Evolutionary conservation across 139 green algal genomes (phyloP), one percentile per base, ranked within the genome.

Genomic region (Marvania coccoides): DNA sequence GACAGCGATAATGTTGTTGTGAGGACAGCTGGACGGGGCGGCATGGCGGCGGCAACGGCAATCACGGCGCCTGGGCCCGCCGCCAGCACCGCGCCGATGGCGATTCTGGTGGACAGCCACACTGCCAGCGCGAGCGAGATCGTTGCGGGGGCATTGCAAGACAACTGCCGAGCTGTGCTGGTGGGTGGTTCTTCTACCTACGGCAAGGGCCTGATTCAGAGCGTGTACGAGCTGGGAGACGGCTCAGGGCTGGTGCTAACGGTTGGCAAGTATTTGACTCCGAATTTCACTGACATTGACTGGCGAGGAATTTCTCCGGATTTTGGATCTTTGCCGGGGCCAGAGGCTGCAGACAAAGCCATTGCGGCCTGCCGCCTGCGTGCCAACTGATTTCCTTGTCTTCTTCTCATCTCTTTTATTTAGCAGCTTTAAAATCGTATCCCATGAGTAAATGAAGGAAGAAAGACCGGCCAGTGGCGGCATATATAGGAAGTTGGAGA

Each of bases 201-300:
- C 65, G 93, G 93, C 62, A 98, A 98, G 71, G 91, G 91, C 19
- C 77, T 98, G 0, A 98, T 98, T 47, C 93, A 98, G 79, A 87
- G 70, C 53, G 91, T 98, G 46, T 98, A 98, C 69, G 88, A 96
- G 71, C 79, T 98, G n/a, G 75, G 58, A 28, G 92, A 98, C 61
- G 84, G 83, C 10, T 92, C 73, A 26, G 92, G 91, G 1, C 75
- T 98, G 47, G 86, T 93, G 26, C 65, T 97, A 4, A 98, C 92
- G 0, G 90, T 98, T 23, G 93, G 90, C 35, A 93, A 95, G 70
- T 98, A 98, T 67, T 63, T 97, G 26, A 98, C 93, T 10, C 93
- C 93, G 4, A 47, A 37, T 1, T 58, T 75, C 8, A 77, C 47
- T 1, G 81, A 94, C 69, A 91, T 94, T 33, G 87, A 94, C 65